Evolutionary conservation across 2,329 filamentous ascomycete species (phyloP), one percentile per base, ranked within the genome.

Genomic region (Ophiostoma sp.): DNA sequence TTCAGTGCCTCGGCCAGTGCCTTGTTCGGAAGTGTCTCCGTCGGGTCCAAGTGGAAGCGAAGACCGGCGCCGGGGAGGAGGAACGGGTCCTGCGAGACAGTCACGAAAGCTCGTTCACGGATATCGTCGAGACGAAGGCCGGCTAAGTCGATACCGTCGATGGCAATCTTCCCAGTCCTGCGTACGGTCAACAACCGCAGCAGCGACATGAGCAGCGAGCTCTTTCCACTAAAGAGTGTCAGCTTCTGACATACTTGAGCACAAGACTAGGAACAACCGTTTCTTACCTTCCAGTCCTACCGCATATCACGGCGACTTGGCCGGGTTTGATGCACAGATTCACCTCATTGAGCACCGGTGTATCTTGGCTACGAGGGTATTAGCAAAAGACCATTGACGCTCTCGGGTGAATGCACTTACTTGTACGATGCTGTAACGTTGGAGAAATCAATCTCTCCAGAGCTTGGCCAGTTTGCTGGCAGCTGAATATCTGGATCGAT

Each of bases 241-340:
- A 63, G 33, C n/a, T n/a, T n/a, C n/a, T n/a, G n/a, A n/a, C n/a
- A n/a, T n/a, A n/a, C n/a, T n/a, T n/a, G n/a, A n/a, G n/a, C n/a
- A n/a, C n/a, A n/a, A n/a, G n/a, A n/a, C n/a, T n/a, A n/a, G n/a
- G n/a, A n/a, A n/a, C n/a, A n/a, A n/a, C n/a, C n/a, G n/a, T n/a
- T n/a, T n/a, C 61, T 31, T 48, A 82, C 83, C 82, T 84, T 74
- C 85, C 87, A 31, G 84, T 89, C 1, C 87, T 82, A 0, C 88
- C 88, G 59, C 85, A 87, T 5, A 89, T 81, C 2, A 84, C 81
- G n/a, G 86, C 78, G 76, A 85, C 84, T 76, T 87, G 81, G 8
- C 87, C 87, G 0, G 84, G 77, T 52, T 76, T 28, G 48, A 83
- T 77, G 2, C 61, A 71, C 12, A 83, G 69, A 6, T 50, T 77